Evolutionary conservation across 148 eudicot species (phyloP).

Genomic region (Spergularia bocconei): DNA sequence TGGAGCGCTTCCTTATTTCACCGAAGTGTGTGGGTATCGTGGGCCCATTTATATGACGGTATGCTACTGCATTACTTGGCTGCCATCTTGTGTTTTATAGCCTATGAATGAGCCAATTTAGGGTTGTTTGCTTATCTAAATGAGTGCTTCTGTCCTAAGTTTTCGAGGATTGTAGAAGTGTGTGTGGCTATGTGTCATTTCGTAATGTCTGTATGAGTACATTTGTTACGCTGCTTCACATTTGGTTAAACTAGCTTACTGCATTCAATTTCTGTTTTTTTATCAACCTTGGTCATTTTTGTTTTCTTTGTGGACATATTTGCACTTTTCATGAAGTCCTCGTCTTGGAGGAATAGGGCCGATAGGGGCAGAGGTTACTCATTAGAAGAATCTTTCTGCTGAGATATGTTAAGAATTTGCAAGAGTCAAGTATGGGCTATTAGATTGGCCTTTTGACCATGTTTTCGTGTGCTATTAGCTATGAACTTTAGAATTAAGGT

Average conservation of each 20-base stretch:
- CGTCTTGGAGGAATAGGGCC: too few relatives aligned
- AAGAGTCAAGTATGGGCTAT: too few relatives aligned
- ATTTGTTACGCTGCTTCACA: neutral
- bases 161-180: neutral
- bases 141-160: too few relatives aligned
- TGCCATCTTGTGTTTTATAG: neutral
- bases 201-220: neutral
- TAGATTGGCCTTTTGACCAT: neutral
- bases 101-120: neutral
- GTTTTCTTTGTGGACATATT: neutral
- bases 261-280: neutral
- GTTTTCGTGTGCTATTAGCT: neutral
- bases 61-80: neutral
- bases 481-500: neutral
- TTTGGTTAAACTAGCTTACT: neutral
- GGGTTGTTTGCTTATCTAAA: neutral
- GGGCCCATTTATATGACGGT: slow-evolving; percentile 99
- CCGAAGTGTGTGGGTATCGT: slow-evolving; percentile 87
- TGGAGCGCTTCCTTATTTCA: slow-evolving; percentile 92
- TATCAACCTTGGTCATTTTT: neutral
- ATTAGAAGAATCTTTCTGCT: too few relatives aligned
- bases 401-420: too few relatives aligned
- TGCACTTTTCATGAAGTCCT: neutral
- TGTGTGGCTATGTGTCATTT: neutral
- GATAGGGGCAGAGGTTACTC: too few relatives aligned